Evolutionary conservation across 2,329 filamentous ascomycete species (phyloP).

Genomic region (Monosporascus ibericus): DNA sequence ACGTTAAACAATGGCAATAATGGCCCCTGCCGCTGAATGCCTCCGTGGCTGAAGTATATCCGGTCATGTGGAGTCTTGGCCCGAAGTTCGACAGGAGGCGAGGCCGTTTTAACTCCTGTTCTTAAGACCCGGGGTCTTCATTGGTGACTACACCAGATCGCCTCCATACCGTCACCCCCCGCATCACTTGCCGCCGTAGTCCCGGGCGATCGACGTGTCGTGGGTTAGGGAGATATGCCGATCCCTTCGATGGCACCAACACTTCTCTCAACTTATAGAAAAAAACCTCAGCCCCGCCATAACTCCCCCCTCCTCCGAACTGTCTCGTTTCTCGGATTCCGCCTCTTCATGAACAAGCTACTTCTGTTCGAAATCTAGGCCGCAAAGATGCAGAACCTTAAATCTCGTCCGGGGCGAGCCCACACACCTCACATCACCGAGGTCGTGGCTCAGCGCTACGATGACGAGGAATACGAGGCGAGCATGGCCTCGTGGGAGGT

Average conservation of each 20-base stretch:
- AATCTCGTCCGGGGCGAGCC: neutral
- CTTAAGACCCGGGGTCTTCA: neutral
- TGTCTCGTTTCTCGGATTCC: neutral
- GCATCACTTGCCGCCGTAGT: neutral
- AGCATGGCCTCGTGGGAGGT: conserved; percentile 34
- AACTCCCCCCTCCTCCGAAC: neutral
- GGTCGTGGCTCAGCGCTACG: conserved; percentile 8
- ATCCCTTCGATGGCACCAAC: no score
- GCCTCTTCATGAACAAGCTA: neutral
- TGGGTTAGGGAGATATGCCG: neutral
- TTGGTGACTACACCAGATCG: neutral
- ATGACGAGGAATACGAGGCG: conserved; percentile 23
- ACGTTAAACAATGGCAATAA: no score
- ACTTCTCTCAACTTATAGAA: neutral
- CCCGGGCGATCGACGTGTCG: neutral
- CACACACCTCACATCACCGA: conserved; percentile 1
- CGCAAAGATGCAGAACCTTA: neutral
- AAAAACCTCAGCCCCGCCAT: neutral
- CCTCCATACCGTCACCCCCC: neutral
- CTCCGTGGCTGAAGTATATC: neutral
- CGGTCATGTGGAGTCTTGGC: neutral
- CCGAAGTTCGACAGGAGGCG: neutral
- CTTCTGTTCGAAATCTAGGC: neutral
- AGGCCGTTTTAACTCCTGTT: neutral
- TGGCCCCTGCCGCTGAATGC: neutral